These are phyloP conservation scores for Fraxinus velutina DNA, from an alignment of 305 asterid genomes.

Conservation along the genomic window DNA sequence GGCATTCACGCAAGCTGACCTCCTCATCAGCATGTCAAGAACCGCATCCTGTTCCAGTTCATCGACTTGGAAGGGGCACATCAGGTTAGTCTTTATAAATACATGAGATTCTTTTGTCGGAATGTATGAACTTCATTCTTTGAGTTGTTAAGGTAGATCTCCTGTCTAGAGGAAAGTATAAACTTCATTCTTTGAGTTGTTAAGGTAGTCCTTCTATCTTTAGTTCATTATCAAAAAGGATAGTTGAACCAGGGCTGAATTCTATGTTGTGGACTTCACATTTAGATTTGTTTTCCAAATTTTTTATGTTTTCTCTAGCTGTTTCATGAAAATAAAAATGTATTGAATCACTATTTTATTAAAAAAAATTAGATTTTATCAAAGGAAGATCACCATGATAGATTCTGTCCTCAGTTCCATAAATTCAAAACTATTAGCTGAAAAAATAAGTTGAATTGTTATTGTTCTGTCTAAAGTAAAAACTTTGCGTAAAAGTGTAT, in stretches of 20 bases:
- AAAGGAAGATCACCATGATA: constrained; percentile 1
- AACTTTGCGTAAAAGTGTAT: background rate
- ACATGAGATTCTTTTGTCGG: constrained; percentile 16
- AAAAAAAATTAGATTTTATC: background rate
- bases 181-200: too few relatives aligned
- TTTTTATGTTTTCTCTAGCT: background rate
- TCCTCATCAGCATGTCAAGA: constrained; percentile 41
- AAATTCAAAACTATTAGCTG: constrained; percentile 6
- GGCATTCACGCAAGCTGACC: constrained; percentile 39
- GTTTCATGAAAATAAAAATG: constrained; percentile 12
- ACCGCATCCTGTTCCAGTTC: constrained; percentile 81
- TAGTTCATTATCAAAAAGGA: background rate
- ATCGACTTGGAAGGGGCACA: constrained; percentile 97
- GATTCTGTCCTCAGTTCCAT: background rate
- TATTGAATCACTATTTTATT: background rate
- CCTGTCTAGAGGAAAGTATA: too few relatives aligned
- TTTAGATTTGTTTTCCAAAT: background rate
- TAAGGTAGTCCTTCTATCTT: background rate
- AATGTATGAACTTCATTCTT: background rate
- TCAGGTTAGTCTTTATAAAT: constrained; percentile 55
- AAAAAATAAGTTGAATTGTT: constrained; percentile 1
- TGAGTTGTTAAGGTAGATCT: background rate
- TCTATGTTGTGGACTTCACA: background rate
- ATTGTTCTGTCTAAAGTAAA: background rate
- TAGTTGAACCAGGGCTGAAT: background rate